phyloP scores from a whole-genome alignment of 768 basidiomycete genomes.

The Tricholoma flavovirens region DNA sequence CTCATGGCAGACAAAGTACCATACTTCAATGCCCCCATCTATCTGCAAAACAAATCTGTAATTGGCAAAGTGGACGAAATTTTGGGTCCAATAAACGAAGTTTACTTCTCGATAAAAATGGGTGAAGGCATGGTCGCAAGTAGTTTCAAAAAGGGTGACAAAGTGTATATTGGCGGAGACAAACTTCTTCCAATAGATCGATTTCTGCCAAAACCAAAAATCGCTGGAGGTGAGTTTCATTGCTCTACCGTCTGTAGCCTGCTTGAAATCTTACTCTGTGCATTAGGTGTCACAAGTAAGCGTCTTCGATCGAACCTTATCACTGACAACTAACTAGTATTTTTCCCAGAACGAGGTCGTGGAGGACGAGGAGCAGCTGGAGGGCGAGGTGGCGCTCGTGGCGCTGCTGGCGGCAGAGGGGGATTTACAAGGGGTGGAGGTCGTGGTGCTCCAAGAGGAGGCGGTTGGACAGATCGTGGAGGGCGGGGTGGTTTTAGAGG shows the following conservation, averaged over 20 bases:
- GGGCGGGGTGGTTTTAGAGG: constrained; percentile 23
- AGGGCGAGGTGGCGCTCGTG: constrained; percentile 27
- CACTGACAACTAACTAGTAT: constrained; percentile 6
- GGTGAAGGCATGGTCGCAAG: constrained; percentile 90
- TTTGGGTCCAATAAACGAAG: constrained; percentile 98
- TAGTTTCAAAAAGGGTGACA: constrained; percentile 97
- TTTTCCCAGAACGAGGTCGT: constrained; percentile 32
- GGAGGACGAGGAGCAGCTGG: constrained; percentile 36
- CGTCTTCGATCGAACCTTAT: constrained; percentile 8
- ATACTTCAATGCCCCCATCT: constrained; percentile 98
- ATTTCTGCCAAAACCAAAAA: constrained; percentile 95
- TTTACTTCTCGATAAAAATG: constrained; percentile 98
- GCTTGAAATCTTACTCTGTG: background rate
- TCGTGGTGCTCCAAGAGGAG: constrained; percentile 34
- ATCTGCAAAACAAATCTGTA: constrained; percentile 90
- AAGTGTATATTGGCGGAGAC: constrained; percentile 96
- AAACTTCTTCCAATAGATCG: constrained; percentile 94
- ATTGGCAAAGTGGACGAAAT: constrained; percentile 99
- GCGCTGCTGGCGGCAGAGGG: constrained; percentile 38
- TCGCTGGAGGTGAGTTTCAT: constrained; percentile 48
- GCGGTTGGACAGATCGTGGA: constrained; percentile 31
- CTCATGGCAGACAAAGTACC: constrained; percentile 86
- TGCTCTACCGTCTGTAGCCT: constrained; percentile 6
- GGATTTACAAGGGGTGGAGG: constrained; percentile 44
- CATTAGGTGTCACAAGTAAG: constrained; percentile 46